Base-by-base conservation (phyloP, 2,329 filamentous ascomycete genomes). In the Stachybotrys echinatus region DNA sequence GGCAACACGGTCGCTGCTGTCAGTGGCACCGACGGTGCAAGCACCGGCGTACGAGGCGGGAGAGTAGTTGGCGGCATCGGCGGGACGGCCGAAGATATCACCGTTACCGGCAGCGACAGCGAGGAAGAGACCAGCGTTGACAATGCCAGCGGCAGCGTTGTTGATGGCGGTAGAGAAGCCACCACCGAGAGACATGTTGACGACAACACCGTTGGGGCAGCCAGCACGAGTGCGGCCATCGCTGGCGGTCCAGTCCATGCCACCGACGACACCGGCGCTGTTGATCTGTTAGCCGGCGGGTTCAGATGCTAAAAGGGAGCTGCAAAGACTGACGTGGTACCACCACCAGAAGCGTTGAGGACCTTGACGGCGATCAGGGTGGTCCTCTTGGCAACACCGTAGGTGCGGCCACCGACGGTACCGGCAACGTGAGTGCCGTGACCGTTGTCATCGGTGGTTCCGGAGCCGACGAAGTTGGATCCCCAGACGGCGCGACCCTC, bases 131-230 rank as follows among this genome's bases (percentile, higher is more conserved):
- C 77, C 78, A 0, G 69, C 65, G 8, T 56, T 56, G 55, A 77
- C 68, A 23, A 78, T 68, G 49, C 64, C 65, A 22, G 68, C 68
- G 10, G 79, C 76, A 8, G 78, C 78, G 19, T 59, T 62, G 70
- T 82, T 83, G 55, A 81, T 58, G 14, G 77, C 61, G 3, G 65
- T 50, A 4, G 75, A 76, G 52, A 57, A 65, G 50, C 57, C 48
- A n/a, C 78, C 79, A 12, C 80, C 79, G 5, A 83, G 73, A 17
- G 76, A 80, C 78, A 83, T 80, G 67, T 76, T 80, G 57, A 76
- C 73, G 17, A 82, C 77, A 39, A 71, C 65, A 22, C 74, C 73
- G 42, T 66, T 71, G 54, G 67, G 61, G 65, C 73, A 75, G 57
- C 54, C 63, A 20, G 42, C n/a, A 52, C 68, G 65, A 4, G 54